phyloP scores from a whole-genome alignment of 495 filamentous ascomycete species.

The Oidiodendron maius region DNA sequence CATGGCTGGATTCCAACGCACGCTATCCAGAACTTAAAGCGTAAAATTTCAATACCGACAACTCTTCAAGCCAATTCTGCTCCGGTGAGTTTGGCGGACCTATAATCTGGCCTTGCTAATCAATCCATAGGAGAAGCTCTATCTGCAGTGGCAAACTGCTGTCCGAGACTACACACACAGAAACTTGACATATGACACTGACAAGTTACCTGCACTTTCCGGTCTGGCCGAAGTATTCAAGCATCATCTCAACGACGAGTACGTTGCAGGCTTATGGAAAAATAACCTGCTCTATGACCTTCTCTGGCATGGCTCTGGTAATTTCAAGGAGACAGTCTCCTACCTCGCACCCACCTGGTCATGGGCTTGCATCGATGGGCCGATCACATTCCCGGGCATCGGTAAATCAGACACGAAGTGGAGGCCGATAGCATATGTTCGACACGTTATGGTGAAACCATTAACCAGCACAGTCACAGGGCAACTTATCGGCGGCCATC shows the following conservation, averaged over 20 bases:
- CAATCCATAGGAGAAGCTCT: slow-evolving; percentile 3
- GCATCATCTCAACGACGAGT: slow-evolving; percentile 2
- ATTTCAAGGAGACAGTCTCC: neutral
- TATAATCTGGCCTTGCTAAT: slow-evolving; percentile 1
- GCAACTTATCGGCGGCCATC: too few relatives aligned
- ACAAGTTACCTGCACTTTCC: slow-evolving; percentile 7
- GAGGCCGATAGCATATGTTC: slow-evolving; percentile 2
- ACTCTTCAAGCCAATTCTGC: slow-evolving; percentile 1
- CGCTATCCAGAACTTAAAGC: slow-evolving; percentile 6
- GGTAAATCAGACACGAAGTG: neutral
- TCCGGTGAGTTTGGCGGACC: neutral
- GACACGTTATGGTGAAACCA: too few relatives aligned
- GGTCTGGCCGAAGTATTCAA: slow-evolving; percentile 5
- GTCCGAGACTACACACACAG: slow-evolving; percentile 4
- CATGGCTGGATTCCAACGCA: neutral
- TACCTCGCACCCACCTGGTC: slow-evolving; percentile 7
- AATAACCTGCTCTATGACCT: slow-evolving; percentile 1
- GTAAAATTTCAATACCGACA: neutral
- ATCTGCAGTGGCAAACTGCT: slow-evolving; percentile 1
- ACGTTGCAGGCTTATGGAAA: slow-evolving; percentile 7
- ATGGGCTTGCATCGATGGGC: slow-evolving; percentile 7
- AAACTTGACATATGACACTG: slow-evolving; percentile 6
- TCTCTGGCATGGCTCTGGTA: slow-evolving; percentile 6
- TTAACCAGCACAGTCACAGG: too few relatives aligned
- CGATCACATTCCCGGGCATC: neutral